phyloP scores from a whole-genome alignment of 176 grass and related monocot species.

The Ananas comosus region DNA sequence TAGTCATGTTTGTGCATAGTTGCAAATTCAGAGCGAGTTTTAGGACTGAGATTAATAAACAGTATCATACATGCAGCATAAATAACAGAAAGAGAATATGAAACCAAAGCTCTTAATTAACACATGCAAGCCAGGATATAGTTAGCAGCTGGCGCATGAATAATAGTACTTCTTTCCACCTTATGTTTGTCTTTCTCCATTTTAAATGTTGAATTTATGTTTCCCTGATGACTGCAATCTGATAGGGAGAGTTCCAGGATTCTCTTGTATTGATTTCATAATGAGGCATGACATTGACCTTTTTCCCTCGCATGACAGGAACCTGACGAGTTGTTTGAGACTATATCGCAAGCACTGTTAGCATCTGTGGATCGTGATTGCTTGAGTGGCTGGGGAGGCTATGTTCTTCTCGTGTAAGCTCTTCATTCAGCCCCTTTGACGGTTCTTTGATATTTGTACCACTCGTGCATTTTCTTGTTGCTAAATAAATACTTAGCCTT shows the following conservation, averaged over 20 bases:
- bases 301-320: conserved; percentile 27
- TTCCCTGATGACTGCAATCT: neutral
- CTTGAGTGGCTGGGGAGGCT: conserved; percentile 80
- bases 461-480: neutral
- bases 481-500: neutral
- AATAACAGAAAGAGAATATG: neutral
- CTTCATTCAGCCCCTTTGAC: neutral
- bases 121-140: neutral
- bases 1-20: neutral
- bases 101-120: neutral
- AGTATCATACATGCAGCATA: neutral
- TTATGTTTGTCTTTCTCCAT: neutral
- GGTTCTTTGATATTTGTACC: neutral
- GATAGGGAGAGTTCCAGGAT: neutral
- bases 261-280: neutral
- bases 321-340: conserved; percentile 88
- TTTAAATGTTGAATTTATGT: neutral
- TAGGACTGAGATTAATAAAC: neutral
- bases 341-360: conserved; percentile 79
- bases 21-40: neutral
- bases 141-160: neutral
- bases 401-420: conserved; percentile 87
- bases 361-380: conserved; percentile 85
- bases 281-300: neutral
- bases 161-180: too few species aligned